Conservation (phyloP, 139 green algal genomes). For the Picochlorum sp. region DNA sequence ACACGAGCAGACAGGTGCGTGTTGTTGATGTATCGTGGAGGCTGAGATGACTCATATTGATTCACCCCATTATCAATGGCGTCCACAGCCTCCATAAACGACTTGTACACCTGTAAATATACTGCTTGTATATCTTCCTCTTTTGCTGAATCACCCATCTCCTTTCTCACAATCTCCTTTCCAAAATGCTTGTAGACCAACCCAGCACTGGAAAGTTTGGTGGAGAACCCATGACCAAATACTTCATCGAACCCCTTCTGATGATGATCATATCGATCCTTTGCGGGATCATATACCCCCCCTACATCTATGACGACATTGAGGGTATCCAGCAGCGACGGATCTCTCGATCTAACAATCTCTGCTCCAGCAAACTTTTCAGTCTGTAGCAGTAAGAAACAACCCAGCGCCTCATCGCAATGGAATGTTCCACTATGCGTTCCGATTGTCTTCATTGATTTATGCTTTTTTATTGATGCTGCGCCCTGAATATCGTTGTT, state of each 20-base stretch:
- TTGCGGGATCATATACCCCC: slow-evolving; percentile 66
- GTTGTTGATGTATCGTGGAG: slow-evolving; percentile 73
- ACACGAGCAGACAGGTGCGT: slow-evolving; percentile 77
- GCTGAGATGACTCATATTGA: slow-evolving; percentile 50
- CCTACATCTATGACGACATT: slow-evolving; percentile 92
- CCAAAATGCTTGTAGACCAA: slow-evolving; percentile 87
- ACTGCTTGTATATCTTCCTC: slow-evolving; percentile 65
- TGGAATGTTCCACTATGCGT: slow-evolving; percentile 94
- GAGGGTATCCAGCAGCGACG: slow-evolving; percentile 58
- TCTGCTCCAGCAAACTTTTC: slow-evolving; percentile 41
- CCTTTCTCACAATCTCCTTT: slow-evolving; percentile 45
- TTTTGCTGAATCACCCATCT: slow-evolving; percentile 36
- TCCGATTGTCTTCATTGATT: slow-evolving; percentile 44
- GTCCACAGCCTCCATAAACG: slow-evolving; percentile 92
- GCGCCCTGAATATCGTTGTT: background rate
- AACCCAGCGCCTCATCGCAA: slow-evolving; percentile 94
- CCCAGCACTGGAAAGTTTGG: slow-evolving; percentile 55
- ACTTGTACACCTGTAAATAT: slow-evolving; percentile 86
- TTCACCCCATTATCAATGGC: slow-evolving; percentile 92
- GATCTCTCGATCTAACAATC: slow-evolving; percentile 67
- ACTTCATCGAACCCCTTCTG: slow-evolving; percentile 77
- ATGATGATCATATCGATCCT: slow-evolving; percentile 76
- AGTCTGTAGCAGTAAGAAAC: slow-evolving; percentile 72
- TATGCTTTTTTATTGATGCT: background rate
- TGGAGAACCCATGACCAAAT: slow-evolving; percentile 65